Base-by-base conservation (phyloP, 179 eudicot genomes). In the Silene noctiflora region DNA sequence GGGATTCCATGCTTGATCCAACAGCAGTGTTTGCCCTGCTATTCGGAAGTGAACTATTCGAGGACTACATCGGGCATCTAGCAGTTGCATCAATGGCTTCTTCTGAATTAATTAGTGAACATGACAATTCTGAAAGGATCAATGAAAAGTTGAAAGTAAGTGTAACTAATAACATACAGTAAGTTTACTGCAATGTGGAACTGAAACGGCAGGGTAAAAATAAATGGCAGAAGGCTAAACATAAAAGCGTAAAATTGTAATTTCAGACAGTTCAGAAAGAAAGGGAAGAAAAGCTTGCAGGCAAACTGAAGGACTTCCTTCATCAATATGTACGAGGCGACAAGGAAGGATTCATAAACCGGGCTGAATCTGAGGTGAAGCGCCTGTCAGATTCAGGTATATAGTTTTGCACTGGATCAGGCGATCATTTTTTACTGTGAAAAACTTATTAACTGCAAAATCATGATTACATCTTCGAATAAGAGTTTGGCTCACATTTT, bases 51-150 rank as follows among this genome's bases (percentile, higher is more conserved):
- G 98, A 94, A 79, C 89, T 90, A 44, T 94, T 94, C 74, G 97
- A 92, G 83, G 96, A 94, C 69, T 94, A 94, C 39, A 82, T 94
- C 3, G 98, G 98, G 58, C 98, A 94, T 83, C 79, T 92, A 77
- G 87, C 97, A 44, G 96, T 92, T 64, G 96, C 98, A 33, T 88
- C 96, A 33, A 94, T 94, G 97, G 98, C 97, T 61, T 90, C 98
- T 13, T 83, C 93, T 65, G 97, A 92, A 73, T 76, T 89, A 35
- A 82, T 85, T 72, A 72, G 79, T 82, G 96, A 89, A 61, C 81
- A 70, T 76, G 96, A 89, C 75, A 89, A 73, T 80, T 90, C 94
- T 14, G 96, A 92, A 51, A 84, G 73, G 74, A 69, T 92, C 75
- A 87, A 89, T 72, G 97, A 94, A 51, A 92, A 81, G 70, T 88